phyloP scores from a whole-genome alignment of 2,329 filamentous ascomycete genomes.

The Ophiostoma montium region DNA sequence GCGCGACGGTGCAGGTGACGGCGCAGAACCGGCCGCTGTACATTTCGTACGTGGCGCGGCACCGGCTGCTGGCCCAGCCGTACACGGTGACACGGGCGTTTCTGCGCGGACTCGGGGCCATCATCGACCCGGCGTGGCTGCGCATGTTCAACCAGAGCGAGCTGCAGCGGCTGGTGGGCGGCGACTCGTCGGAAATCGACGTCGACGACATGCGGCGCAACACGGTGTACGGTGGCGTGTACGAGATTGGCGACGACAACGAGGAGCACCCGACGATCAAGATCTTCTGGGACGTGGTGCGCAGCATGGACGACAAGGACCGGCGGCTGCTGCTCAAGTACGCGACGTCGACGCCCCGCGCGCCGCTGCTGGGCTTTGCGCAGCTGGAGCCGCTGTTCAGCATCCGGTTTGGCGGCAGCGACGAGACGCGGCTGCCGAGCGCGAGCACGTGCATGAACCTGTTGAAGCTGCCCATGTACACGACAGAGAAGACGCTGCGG shows the following conservation, averaged over 20 bases:
- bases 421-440: constrained; percentile 70
- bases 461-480: constrained; percentile 79
- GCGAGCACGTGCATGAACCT: constrained; percentile 95
- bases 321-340: constrained; percentile 83
- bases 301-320: constrained; percentile 58
- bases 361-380: constrained; percentile 76
- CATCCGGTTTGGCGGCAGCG: constrained; percentile 69
- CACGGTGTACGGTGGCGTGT: constrained; percentile 78
- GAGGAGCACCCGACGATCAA: constrained; percentile 73
- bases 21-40: constrained; percentile 92
- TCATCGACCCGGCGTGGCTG: constrained; percentile 86
- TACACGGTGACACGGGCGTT: constrained; percentile 75
- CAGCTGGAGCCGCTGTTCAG: constrained; percentile 77
- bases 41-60: constrained; percentile 78
- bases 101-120: constrained; percentile 67
- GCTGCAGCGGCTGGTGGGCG: constrained; percentile 82
- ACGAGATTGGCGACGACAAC: constrained; percentile 77
- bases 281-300: constrained; percentile 87
- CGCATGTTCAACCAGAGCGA: constrained; percentile 98
- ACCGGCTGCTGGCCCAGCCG: constrained; percentile 72
- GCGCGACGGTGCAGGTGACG: constrained; percentile 65
- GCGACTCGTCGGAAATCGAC: constrained; percentile 74
- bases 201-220: constrained; percentile 72
- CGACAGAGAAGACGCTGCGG: constrained; percentile 46
- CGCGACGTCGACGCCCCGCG: constrained; percentile 83